phyloP scores from a whole-genome alignment of 768 basidiomycete genomes.

The Cyclocybe aegerita region DNA sequence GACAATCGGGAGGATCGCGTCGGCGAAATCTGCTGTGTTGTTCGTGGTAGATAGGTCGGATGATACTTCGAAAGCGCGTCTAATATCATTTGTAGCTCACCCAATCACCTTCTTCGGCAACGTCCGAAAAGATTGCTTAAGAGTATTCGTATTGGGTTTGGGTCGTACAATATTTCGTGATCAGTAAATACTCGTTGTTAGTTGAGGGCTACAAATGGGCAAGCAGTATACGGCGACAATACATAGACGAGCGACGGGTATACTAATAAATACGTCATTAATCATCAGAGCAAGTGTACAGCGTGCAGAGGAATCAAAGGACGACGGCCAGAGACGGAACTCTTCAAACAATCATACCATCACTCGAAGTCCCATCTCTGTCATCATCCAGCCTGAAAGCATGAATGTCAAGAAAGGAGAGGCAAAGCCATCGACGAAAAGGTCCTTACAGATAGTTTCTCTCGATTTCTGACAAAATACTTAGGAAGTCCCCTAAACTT shows the following conservation, averaged over 20 bases:
- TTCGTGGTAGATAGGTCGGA: slow-evolving; percentile 3
- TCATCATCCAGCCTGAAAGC: slow-evolving; percentile 63
- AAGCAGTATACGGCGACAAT: slow-evolving; percentile 8
- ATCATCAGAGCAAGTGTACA: slow-evolving; percentile 1
- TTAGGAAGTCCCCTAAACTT: slow-evolving; percentile 82
- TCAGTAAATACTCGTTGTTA: slow-evolving; percentile 4
- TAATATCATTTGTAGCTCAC: neutral
- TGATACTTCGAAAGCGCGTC: slow-evolving; percentile 10
- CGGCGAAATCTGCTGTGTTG: slow-evolving; percentile 3
- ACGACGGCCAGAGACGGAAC: slow-evolving; percentile 2
- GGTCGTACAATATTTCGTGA: slow-evolving; percentile 3
- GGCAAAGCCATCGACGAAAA: slow-evolving; percentile 22
- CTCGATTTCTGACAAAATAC: slow-evolving; percentile 89
- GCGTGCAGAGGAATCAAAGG: slow-evolving; percentile 4
- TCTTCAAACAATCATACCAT: slow-evolving; percentile 44
- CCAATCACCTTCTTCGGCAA: slow-evolving; percentile 3
- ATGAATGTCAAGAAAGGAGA: slow-evolving; percentile 3
- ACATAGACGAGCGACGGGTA: slow-evolving; percentile 9
- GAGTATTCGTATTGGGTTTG: neutral
- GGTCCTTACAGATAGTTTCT: slow-evolving; percentile 72
- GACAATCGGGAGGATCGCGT: slow-evolving; percentile 1
- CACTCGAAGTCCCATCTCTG: slow-evolving; percentile 60
- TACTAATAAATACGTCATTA: slow-evolving; percentile 3
- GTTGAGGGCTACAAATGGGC: slow-evolving; percentile 12
- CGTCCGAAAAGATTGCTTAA: slow-evolving; percentile 3